These are phyloP conservation scores for Nidula niveotomentosa DNA, from an alignment of 1,284 basidiomycete genomes.

Conservation along the genomic window DNA sequence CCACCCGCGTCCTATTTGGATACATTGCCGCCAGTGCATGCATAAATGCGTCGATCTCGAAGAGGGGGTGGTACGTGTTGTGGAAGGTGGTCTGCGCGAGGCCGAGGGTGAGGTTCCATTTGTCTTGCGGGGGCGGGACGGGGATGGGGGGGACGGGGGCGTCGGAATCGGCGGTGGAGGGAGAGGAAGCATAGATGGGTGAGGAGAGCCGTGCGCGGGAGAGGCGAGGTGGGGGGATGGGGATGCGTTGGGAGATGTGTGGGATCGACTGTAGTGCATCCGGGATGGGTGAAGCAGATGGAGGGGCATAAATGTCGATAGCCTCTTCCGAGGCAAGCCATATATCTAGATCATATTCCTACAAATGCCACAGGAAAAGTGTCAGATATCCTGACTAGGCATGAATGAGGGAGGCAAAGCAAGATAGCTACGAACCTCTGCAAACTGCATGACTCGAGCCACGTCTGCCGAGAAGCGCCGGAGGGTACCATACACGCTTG, in stretches of 20 bases:
- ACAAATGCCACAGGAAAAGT: not conserved
- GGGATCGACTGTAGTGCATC: not conserved
- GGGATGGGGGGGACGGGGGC: conserved; percentile 25
- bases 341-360: conserved; percentile 1
- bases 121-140: conserved; percentile 6
- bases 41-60: conserved; percentile 54
- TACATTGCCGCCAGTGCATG: conserved; percentile 37
- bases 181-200: not conserved
- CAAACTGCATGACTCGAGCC: too few species aligned
- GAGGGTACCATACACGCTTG: not conserved
- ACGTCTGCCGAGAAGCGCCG: not conserved
- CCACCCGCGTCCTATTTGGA: conserved; percentile 39
- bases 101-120: too few species aligned
- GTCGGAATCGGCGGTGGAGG: not conserved
- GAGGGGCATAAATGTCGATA: not conserved
- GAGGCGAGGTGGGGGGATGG: not conserved
- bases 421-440: not conserved
- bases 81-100: conserved; percentile 48
- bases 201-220: not conserved
- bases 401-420: not conserved
- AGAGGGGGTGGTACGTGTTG: conserved; percentile 48
- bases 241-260: not conserved
- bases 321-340: not conserved
- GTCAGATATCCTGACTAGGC: not conserved
- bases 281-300: not conserved